Evolutionary conservation across 2,329 filamentous ascomycete genomes (phyloP).

Genomic region (Sarocladiaceae sp.): DNA sequence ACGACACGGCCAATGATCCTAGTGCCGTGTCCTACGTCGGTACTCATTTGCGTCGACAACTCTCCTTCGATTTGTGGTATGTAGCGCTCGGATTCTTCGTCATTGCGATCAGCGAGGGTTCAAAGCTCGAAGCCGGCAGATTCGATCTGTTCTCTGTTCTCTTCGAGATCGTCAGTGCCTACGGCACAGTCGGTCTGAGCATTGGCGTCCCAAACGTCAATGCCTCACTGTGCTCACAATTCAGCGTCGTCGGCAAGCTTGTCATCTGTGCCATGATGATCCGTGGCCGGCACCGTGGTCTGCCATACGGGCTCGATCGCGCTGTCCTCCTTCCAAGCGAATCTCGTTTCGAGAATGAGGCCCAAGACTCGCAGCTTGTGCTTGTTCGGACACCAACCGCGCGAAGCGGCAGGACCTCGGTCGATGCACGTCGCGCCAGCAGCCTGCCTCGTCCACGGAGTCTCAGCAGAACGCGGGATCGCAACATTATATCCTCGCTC

Average conservation of each 20-base stretch:
- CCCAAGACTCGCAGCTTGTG: conserved; percentile 37
- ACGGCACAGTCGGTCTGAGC: conserved; percentile 88
- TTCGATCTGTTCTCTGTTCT: conserved; percentile 66
- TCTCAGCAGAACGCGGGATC: conserved; percentile 29
- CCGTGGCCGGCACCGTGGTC: conserved; percentile 60
- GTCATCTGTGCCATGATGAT: conserved; percentile 65
- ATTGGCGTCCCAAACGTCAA: conserved; percentile 73
- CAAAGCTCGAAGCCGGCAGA: conserved; percentile 53
- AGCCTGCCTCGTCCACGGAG: conserved; percentile 27
- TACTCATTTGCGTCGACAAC: conserved; percentile 82
- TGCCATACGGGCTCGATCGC: conserved; percentile 61
- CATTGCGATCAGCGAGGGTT: conserved; percentile 81
- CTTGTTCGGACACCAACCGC: conserved; percentile 30
- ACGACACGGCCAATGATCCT: conserved; percentile 30
- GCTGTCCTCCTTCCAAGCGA: conserved; percentile 54
- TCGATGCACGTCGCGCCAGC: conserved; percentile 21
- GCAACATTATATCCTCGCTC: conserved; percentile 37
- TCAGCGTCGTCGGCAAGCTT: conserved; percentile 65
- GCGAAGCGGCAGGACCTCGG: conserved; percentile 19
- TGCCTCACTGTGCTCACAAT: conserved; percentile 76
- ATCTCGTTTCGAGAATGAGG: conserved; percentile 46
- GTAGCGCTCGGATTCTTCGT: conserved; percentile 92
- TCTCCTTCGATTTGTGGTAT: conserved; percentile 97
- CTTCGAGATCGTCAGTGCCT: conserved; percentile 85
- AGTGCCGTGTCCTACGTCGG: conserved; percentile 76